A percentile compares a stretch with the other conserved stretches of the same genome.
Conservation (phyloP, 1,284 basidiomycete species). For the Boletus semigastroideus region DNA sequence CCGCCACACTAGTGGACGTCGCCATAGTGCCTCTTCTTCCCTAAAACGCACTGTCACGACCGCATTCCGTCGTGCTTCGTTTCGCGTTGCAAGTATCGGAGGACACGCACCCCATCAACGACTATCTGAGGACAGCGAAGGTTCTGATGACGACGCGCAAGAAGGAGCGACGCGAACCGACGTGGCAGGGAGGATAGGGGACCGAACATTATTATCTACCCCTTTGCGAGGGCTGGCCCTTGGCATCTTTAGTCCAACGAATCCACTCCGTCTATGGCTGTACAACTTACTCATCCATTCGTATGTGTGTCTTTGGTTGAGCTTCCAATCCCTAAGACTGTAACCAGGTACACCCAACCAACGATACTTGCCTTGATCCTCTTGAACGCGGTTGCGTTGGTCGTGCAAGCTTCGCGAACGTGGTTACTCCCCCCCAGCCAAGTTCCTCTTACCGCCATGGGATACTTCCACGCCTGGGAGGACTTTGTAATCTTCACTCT, state of each 20-base stretch:
- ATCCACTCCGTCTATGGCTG: slow-evolving; percentile 58
- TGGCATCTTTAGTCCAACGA: slow-evolving; percentile 73
- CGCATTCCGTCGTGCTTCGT: slow-evolving; percentile 68
- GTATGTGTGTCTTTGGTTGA: slow-evolving; percentile 40
- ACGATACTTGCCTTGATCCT: slow-evolving; percentile 83
- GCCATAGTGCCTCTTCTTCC: slow-evolving; percentile 50
- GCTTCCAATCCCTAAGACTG: slow-evolving; percentile 1
- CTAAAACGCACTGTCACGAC: slow-evolving; percentile 59
- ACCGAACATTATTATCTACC: slow-evolving; percentile 34
- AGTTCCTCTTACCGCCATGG: slow-evolving; percentile 48
- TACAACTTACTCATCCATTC: slow-evolving; percentile 69
- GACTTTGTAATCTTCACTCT: slow-evolving; percentile 82
- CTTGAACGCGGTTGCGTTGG: slow-evolving; percentile 79
- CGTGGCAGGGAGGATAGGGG: slow-evolving; percentile 29
- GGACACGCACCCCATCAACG: slow-evolving; percentile 61
- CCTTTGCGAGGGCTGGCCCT: slow-evolving; percentile 81
- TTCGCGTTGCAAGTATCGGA: slow-evolving; percentile 82
- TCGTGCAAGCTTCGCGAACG: slow-evolving; percentile 72
- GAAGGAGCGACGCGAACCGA: slow-evolving; percentile 32
- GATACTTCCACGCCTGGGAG: slow-evolving; percentile 88
- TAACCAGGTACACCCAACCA: slow-evolving; percentile 82
- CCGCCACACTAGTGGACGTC: slow-evolving; percentile 36
- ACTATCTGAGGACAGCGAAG: slow-evolving; percentile 50
- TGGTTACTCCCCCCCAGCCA: slow-evolving; percentile 48
- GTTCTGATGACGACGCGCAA: slow-evolving; percentile 29